Percentiles rank a stretch among this genome's conserved stretches.
These are phyloP conservation scores for Penicillium paneum DNA, from an alignment of 2,329 filamentous ascomycete species.

Conservation along the genomic window DNA sequence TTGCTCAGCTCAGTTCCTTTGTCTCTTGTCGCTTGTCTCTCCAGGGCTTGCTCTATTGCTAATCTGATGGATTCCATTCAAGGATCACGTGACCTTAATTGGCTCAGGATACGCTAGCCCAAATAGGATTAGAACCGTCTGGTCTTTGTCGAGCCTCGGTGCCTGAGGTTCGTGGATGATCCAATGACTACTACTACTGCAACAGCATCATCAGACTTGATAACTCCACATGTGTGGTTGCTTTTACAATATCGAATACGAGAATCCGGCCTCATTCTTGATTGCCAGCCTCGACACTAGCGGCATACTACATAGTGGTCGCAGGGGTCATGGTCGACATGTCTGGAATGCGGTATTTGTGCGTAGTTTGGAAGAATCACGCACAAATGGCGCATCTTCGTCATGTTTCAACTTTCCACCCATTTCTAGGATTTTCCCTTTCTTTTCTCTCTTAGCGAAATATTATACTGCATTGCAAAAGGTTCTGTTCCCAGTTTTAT, in stretches of 20 bases:
- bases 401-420: constrained; percentile 11
- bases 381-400: constrained; percentile 35
- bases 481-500: neutral
- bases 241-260: neutral
- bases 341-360: constrained; percentile 36
- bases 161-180: constrained; percentile 1
- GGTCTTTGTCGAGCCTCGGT: neutral
- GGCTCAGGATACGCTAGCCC: neutral
- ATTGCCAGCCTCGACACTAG: neutral
- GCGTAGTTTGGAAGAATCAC: constrained; percentile 28
- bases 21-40: neutral
- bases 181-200: neutral
- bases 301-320: constrained; percentile 10
- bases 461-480: neutral
- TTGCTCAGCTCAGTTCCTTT: neutral
- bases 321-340: constrained; percentile 11
- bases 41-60: neutral
- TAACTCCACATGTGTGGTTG: neutral
- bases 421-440: constrained; percentile 15
- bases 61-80: neutral
- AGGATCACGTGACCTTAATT: neutral
- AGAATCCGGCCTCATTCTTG: constrained; percentile 8
- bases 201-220: neutral
- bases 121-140: neutral
- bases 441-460: constrained; percentile 7